phyloP scores from a whole-genome alignment of 768 basidiomycete species.

The Termitomyces sp. region DNA sequence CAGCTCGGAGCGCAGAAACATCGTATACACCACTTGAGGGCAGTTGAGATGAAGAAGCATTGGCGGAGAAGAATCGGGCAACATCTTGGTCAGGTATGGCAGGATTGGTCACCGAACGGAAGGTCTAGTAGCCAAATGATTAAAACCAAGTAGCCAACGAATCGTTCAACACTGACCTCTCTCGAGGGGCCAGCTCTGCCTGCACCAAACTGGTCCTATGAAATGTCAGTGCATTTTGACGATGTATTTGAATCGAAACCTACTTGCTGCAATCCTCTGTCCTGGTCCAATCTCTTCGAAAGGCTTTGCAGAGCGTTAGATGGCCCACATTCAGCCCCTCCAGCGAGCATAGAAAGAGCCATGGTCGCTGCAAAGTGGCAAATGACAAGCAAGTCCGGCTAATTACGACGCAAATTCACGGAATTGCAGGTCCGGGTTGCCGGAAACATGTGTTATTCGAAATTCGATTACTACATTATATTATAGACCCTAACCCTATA shows the following conservation, averaged over 20 bases:
- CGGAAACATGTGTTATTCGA: slow-evolving; percentile 17
- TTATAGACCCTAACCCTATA: slow-evolving; percentile 18
- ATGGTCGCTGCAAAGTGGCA: slow-evolving; percentile 33
- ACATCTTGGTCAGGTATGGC: slow-evolving; percentile 59
- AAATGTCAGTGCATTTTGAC: slow-evolving; percentile 5
- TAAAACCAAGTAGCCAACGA: not conserved
- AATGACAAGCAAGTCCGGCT: not conserved
- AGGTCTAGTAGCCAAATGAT: slow-evolving; percentile 37
- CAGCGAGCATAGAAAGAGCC: slow-evolving; percentile 79
- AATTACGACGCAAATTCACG: slow-evolving; percentile 8
- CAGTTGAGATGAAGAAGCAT: slow-evolving; percentile 29
- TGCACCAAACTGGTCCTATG: slow-evolving; percentile 68
- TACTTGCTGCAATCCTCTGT: slow-evolving; percentile 79
- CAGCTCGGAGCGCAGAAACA: slow-evolving; percentile 47
- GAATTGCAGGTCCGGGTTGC: not conserved
- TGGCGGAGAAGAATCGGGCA: slow-evolving; percentile 59
- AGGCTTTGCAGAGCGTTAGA: slow-evolving; percentile 79
- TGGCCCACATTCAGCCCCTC: slow-evolving; percentile 81
- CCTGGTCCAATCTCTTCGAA: slow-evolving; percentile 74
- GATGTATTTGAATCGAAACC: slow-evolving; percentile 6
- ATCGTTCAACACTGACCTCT: slow-evolving; percentile 42
- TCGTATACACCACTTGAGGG: slow-evolving; percentile 49
- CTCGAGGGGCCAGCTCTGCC: slow-evolving; percentile 59
- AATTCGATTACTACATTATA: slow-evolving; percentile 17
- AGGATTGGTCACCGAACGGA: slow-evolving; percentile 49